Evolutionary conservation across 164 flowering plant species (phyloP).

Genomic region (grape (Vitis vinifera)): DNA sequence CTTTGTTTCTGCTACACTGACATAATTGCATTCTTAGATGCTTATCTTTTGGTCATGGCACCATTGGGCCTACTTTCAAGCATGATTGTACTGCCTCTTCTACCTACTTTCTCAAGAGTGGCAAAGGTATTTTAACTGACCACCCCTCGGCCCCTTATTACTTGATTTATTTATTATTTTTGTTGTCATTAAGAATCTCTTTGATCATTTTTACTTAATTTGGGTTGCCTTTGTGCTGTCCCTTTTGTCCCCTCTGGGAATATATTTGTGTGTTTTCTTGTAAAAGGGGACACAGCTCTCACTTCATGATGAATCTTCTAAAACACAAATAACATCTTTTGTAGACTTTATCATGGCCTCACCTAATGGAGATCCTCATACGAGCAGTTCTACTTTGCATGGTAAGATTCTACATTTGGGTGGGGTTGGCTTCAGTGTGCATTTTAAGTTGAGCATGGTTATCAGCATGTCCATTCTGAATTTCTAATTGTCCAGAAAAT

Average conservation of each 20-base stretch:
- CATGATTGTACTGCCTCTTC: constrained; percentile 26
- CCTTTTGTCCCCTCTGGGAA: no score
- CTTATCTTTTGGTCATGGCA: constrained; percentile 33
- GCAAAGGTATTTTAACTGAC: constrained; percentile 18
- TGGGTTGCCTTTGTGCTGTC: no score
- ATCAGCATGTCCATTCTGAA: neutral
- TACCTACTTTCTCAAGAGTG: constrained; percentile 28
- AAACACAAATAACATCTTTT: neutral
- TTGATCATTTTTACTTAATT: no score
- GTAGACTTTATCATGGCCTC: constrained; percentile 26
- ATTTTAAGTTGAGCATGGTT: neutral
- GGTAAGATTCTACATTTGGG: constrained; percentile 15
- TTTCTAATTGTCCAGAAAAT: no score
- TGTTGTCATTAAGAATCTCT: no score
- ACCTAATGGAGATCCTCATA: constrained; percentile 18
- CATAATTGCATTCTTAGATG: constrained; percentile 19
- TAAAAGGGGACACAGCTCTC: neutral
- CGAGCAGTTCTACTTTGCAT: constrained; percentile 27
- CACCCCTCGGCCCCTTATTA: neutral
- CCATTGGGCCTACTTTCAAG: constrained; percentile 33
- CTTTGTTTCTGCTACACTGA: neutral
- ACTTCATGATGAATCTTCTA: neutral
- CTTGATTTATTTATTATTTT: no score
- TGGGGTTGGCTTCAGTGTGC: neutral
- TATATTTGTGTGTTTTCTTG: no score